phyloP scores from a whole-genome alignment of 805 yeast species.

The Barnettozyma californica region DNA sequence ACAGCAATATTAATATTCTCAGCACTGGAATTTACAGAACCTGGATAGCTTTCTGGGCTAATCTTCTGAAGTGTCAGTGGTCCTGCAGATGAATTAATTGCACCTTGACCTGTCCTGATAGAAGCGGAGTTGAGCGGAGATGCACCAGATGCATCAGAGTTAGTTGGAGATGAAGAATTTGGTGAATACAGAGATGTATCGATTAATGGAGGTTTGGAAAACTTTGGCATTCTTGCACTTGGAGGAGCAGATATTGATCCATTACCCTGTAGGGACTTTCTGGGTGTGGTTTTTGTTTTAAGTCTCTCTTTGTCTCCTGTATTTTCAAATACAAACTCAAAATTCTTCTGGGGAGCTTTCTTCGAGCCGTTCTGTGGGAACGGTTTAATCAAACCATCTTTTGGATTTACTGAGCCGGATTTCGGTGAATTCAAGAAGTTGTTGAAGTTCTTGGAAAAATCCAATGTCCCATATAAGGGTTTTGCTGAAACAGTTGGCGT shows the following conservation, averaged over 20 bases:
- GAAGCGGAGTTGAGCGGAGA: slow-evolving; percentile 16
- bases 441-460: slow-evolving; percentile 19
- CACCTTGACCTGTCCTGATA: slow-evolving; percentile 5
- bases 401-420: neutral
- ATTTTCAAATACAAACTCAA: slow-evolving; percentile 23
- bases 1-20: neutral
- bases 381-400: neutral
- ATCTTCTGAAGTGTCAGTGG: slow-evolving; percentile 12
- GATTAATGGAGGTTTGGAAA: slow-evolving; percentile 22
- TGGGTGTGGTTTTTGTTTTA: slow-evolving; percentile 8
- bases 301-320: neutral
- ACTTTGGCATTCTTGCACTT: slow-evolving; percentile 11
- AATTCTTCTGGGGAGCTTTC: slow-evolving; percentile 15
- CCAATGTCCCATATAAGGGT: slow-evolving; percentile 20
- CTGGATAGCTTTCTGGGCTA: slow-evolving; percentile 13
- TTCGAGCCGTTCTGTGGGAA: slow-evolving; percentile 7
- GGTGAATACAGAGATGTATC: slow-evolving; percentile 20
- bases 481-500: slow-evolving; percentile 5
- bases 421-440: slow-evolving; percentile 1
- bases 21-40: slow-evolving; percentile 3
- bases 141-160: slow-evolving; percentile 20
- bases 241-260: slow-evolving; percentile 6
- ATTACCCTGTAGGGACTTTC: slow-evolving; percentile 13
- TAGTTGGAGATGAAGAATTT: slow-evolving; percentile 20
- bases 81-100: slow-evolving; percentile 13